These are phyloP conservation scores for Moesziomyces sp. DNA, from an alignment of 1,284 basidiomycete species.

Conservation along the genomic window DNA sequence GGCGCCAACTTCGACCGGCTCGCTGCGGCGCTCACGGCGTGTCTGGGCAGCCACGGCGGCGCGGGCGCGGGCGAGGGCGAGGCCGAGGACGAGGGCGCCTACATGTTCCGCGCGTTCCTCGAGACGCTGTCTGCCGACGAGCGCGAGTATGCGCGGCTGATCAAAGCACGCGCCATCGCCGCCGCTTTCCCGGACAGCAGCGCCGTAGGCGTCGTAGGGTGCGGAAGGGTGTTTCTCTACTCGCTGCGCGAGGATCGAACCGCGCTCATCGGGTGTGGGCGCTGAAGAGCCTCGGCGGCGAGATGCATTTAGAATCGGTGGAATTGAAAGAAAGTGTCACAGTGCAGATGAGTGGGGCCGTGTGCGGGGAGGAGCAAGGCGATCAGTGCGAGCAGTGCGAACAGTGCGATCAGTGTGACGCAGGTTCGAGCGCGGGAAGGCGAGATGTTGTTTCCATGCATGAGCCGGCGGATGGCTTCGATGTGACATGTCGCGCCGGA, in stretches of 20 bases:
- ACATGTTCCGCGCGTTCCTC: slow-evolving; percentile 52
- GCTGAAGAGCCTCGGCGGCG: slow-evolving; percentile 2
- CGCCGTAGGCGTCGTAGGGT: slow-evolving; percentile 17
- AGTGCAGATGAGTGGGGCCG: too few species aligned
- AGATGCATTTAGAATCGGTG: not conserved
- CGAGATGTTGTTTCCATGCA: not conserved
- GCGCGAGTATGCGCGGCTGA: slow-evolving; percentile 54
- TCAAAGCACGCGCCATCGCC: slow-evolving; percentile 35
- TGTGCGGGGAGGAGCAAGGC: too few species aligned
- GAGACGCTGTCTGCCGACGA: slow-evolving; percentile 54
- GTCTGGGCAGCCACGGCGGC: slow-evolving; percentile 35
- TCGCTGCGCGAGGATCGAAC: slow-evolving; percentile 49
- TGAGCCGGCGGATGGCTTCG: not conserved
- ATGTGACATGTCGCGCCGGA: not conserved
- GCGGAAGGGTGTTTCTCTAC: slow-evolving; percentile 51
- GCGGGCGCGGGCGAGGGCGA: slow-evolving; percentile 3
- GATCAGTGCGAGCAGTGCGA: not conserved
- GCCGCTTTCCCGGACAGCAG: slow-evolving; percentile 42
- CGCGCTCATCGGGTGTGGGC: slow-evolving; percentile 45
- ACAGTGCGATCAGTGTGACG: not conserved
- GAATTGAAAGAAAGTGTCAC: too few species aligned
- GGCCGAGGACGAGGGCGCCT: slow-evolving; percentile 33
- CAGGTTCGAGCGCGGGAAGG: not conserved
- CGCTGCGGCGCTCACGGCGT: slow-evolving; percentile 42
- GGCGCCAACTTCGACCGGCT: slow-evolving; percentile 48